phyloP scores from a whole-genome alignment of 2,329 filamentous ascomycete species.

The Escovopsis sp. region DNA sequence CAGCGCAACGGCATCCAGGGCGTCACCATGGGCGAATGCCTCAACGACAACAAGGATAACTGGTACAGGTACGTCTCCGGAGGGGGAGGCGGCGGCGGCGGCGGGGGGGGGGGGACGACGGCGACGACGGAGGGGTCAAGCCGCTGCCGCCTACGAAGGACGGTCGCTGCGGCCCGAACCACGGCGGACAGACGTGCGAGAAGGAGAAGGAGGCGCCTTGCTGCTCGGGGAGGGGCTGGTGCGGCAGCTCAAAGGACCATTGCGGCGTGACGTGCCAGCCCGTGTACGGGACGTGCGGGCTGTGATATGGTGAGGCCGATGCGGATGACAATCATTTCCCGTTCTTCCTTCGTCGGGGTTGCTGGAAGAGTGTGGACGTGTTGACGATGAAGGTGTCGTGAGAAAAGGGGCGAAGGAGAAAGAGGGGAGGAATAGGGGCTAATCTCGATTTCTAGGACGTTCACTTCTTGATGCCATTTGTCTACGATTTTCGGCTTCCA shows the following conservation, averaged over 20 bases:
- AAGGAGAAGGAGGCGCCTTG: slow-evolving; percentile 12
- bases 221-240: slow-evolving; percentile 18
- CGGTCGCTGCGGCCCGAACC: slow-evolving; percentile 14
- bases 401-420: too few species aligned
- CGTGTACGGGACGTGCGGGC: slow-evolving; percentile 14
- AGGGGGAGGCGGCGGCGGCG: neutral
- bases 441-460: too few species aligned
- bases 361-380: too few species aligned
- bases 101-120: slow-evolving; percentile 1
- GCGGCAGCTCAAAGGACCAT: slow-evolving; percentile 23
- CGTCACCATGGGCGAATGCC: slow-evolving; percentile 36
- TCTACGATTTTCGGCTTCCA: too few species aligned
- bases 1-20: slow-evolving; percentile 24
- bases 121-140: neutral
- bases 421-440: too few species aligned
- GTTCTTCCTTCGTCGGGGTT: neutral
- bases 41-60: slow-evolving; percentile 32
- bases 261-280: slow-evolving; percentile 24
- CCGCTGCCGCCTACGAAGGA: slow-evolving; percentile 5
- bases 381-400: too few species aligned
- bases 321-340: too few species aligned
- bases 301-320: neutral
- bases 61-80: slow-evolving; percentile 31
- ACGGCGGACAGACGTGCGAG: slow-evolving; percentile 11
- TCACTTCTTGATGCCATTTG: too few species aligned